These are phyloP conservation scores for Lizonia empirigonia DNA, from an alignment of 2,329 filamentous ascomycete species.

Conservation along the genomic window DNA sequence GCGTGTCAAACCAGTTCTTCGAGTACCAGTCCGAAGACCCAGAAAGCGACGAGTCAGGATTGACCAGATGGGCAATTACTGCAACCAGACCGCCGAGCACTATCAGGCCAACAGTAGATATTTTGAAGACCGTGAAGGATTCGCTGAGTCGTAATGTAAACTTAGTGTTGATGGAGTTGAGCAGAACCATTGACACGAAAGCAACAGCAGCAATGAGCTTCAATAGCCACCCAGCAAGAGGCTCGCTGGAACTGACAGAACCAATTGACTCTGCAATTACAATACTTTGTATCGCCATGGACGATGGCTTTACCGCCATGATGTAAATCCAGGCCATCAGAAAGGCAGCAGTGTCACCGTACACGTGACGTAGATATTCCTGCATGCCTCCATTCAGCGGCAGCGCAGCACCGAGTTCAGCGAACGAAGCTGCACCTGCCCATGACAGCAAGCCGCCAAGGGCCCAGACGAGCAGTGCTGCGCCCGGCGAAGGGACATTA, in stretches of 20 bases:
- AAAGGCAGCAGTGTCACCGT: constrained; percentile 66
- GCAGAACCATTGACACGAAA: constrained; percentile 48
- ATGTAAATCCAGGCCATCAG: constrained; percentile 70
- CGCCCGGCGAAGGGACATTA: constrained; percentile 66
- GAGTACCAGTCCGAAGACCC: constrained; percentile 46
- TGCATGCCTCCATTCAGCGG: constrained; percentile 69
- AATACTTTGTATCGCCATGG: constrained; percentile 67
- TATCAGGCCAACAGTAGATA: constrained; percentile 40
- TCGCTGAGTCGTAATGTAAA: constrained; percentile 50
- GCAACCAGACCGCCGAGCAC: constrained; percentile 40
- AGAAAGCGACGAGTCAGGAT: constrained; percentile 37
- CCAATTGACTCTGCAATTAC: constrained; percentile 59
- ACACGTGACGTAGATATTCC: constrained; percentile 66
- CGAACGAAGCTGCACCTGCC: constrained; percentile 67
- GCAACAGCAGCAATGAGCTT: constrained; percentile 48
- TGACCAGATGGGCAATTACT: constrained; percentile 37
- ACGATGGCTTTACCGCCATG: constrained; percentile 67
- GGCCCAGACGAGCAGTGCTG: constrained; percentile 64
- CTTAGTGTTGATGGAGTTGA: constrained; percentile 54
- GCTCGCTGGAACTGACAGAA: constrained; percentile 54
- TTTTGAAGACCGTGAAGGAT: constrained; percentile 50
- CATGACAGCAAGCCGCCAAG: constrained; percentile 66
- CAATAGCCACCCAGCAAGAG: constrained; percentile 24
- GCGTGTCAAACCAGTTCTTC: constrained; percentile 61
- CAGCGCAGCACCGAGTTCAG: constrained; percentile 67